Conservation (phyloP, 176 grass and related monocot species). For the Melocanna baccifera region DNA sequence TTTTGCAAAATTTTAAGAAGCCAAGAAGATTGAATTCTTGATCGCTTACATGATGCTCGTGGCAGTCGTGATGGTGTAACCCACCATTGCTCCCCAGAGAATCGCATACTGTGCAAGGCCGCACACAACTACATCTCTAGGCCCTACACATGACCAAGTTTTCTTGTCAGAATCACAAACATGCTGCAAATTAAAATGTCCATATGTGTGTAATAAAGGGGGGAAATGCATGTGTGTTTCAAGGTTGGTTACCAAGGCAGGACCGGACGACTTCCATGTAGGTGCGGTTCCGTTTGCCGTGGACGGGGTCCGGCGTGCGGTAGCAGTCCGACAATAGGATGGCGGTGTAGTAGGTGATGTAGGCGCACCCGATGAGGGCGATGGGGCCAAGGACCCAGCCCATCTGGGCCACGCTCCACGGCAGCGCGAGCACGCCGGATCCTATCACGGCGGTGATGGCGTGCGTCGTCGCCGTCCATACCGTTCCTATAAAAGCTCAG, state of each 20-base stretch:
- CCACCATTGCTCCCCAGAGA: conserved; percentile 76
- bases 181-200: not conserved
- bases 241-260: conserved; percentile 52
- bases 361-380: conserved; percentile 76
- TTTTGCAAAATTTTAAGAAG: not conserved
- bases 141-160: conserved; percentile 32
- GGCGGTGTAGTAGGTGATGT: conserved; percentile 85
- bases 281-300: conserved; percentile 83
- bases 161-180: not conserved
- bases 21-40: not conserved
- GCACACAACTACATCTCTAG: conserved; percentile 60
- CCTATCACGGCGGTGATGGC: conserved; percentile 87
- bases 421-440: conserved; percentile 85
- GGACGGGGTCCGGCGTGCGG: conserved; percentile 75
- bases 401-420: conserved; percentile 98
- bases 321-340: conserved; percentile 85
- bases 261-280: conserved; percentile 96
- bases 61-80: conserved; percentile 90
- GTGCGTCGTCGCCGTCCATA: conserved; percentile 95
- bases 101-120: conserved; percentile 69
- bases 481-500: conserved; percentile 46
- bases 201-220: not conserved
- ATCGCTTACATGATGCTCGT: conserved; percentile 77
- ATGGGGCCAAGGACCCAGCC: conserved; percentile 85
- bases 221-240: not conserved